Percentiles rank a stretch among this genome's conserved stretches.
Conservation (phyloP, 495 filamentous ascomycete genomes). For the Aspergillus asperescens region DNA sequence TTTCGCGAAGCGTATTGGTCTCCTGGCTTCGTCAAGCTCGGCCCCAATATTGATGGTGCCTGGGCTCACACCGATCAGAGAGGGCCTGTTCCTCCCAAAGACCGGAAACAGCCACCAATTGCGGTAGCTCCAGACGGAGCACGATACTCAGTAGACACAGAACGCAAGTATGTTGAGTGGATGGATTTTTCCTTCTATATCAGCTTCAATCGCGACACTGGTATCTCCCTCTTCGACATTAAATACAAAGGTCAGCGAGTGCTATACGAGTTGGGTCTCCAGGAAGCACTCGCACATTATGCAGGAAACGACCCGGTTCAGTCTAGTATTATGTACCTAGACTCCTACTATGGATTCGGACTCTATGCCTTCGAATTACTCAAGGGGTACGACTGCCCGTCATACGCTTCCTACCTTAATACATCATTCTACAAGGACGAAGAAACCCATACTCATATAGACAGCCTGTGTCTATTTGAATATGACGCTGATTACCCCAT, state of each 20-base stretch:
- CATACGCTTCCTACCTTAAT: slow-evolving; percentile 17
- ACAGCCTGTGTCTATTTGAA: slow-evolving; percentile 18
- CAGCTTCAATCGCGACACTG: slow-evolving; percentile 14
- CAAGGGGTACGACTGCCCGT: slow-evolving; percentile 18
- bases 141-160: slow-evolving; percentile 15
- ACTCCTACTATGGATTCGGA: slow-evolving; percentile 19
- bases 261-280: slow-evolving; percentile 16
- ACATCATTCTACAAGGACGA: slow-evolving; percentile 14
- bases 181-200: slow-evolving; percentile 21
- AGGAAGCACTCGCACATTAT: slow-evolving; percentile 18
- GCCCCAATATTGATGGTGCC: slow-evolving; percentile 13
- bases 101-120: slow-evolving; percentile 14
- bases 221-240: slow-evolving; percentile 16
- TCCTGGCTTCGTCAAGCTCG: slow-evolving; percentile 13
- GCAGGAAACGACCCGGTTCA: slow-evolving; percentile 17
- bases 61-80: slow-evolving; percentile 17
- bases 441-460: slow-evolving; percentile 15
- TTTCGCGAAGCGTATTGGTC: slow-evolving; percentile 18
- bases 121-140: slow-evolving; percentile 12
- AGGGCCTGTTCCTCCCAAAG: slow-evolving; percentile 8
- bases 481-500: slow-evolving; percentile 17
- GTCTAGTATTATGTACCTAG: slow-evolving; percentile 14
- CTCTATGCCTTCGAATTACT: slow-evolving; percentile 14
- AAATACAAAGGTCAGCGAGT: slow-evolving; percentile 16
- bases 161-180: slow-evolving; percentile 16